Conservation (phyloP, 2,329 filamentous ascomycete species). For the Blastomyces silverae region DNA sequence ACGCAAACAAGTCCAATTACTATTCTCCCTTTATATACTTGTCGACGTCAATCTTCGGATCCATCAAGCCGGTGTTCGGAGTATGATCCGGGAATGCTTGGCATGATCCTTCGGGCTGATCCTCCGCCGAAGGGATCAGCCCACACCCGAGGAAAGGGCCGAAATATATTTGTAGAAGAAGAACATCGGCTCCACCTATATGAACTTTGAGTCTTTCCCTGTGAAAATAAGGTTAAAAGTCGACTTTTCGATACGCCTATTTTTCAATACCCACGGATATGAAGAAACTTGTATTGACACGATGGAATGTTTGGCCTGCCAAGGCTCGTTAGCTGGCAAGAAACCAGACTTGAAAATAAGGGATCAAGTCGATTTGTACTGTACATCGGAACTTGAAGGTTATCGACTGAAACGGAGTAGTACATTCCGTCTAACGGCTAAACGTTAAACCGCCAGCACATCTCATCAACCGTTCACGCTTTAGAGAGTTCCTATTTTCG, state of each 20-base stretch:
- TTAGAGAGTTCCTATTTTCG: not conserved
- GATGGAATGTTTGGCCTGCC: not conserved
- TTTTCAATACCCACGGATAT: not conserved
- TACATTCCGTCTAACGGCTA: not conserved
- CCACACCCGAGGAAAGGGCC: not conserved
- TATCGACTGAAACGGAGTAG: too few species aligned
- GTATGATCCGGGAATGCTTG: not conserved
- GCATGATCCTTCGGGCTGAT: constrained; percentile 1
- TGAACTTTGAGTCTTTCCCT: not conserved
- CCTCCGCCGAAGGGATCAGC: not conserved
- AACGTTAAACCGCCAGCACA: not conserved
- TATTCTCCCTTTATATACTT: not conserved
- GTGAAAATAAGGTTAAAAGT: not conserved
- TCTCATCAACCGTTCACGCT: too few species aligned
- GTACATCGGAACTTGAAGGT: too few species aligned
- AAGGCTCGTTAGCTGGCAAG: not conserved
- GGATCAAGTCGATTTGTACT: too few species aligned
- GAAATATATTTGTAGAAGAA: not conserved
- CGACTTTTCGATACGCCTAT: not conserved
- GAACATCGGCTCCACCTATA: not conserved
- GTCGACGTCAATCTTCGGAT: not conserved
- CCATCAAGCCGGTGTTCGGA: not conserved
- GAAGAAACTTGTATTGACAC: not conserved
- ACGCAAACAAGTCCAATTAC: not conserved
- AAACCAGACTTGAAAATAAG: too few species aligned